Percentiles rank a stretch among this genome's conserved stretches.
Conservation (phyloP, 2,329 filamentous ascomycete species). For the Bipolaris cookei region DNA sequence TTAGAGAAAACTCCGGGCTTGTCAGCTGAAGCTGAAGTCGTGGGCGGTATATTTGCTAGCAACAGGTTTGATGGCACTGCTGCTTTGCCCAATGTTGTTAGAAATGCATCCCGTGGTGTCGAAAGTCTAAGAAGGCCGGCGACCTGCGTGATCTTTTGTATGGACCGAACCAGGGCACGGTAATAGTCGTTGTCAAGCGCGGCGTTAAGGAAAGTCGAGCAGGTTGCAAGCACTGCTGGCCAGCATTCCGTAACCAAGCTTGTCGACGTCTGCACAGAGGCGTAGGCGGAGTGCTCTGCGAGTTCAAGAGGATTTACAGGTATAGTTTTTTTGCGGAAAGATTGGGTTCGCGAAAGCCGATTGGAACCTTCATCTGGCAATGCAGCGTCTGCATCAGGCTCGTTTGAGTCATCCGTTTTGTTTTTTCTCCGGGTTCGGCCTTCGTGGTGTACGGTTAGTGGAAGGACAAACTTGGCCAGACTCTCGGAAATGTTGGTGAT, state of each 20-base stretch:
- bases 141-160: conserved; percentile 94
- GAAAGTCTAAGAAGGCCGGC: conserved; percentile 83
- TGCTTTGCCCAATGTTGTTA: conserved; percentile 91
- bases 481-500: conserved; percentile 91
- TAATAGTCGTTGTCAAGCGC: conserved; percentile 93
- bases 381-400: conserved; percentile 29
- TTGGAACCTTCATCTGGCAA: conserved; percentile 30
- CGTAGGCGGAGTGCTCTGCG: conserved; percentile 72
- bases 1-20: conserved; percentile 69
- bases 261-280: conserved; percentile 77
- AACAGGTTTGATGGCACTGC: conserved; percentile 81
- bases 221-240: conserved; percentile 93
- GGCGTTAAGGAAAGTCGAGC: conserved; percentile 93
- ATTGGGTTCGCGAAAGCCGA: conserved; percentile 65
- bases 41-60: conserved; percentile 48
- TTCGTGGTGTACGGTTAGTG: conserved; percentile 84
- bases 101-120: conserved; percentile 90
- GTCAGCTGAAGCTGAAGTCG: conserved; percentile 56
- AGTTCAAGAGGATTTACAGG: conserved; percentile 83
- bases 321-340: conserved; percentile 76
- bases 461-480: conserved; percentile 89
- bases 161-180: conserved; percentile 86
- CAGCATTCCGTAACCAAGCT: conserved; percentile 89
- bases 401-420: conserved; percentile 48
- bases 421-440: conserved; percentile 51